These are phyloP conservation scores for Nakaseomyces bracarensis DNA, from an alignment of 1,139 yeast species.

Conservation along the genomic window DNA sequence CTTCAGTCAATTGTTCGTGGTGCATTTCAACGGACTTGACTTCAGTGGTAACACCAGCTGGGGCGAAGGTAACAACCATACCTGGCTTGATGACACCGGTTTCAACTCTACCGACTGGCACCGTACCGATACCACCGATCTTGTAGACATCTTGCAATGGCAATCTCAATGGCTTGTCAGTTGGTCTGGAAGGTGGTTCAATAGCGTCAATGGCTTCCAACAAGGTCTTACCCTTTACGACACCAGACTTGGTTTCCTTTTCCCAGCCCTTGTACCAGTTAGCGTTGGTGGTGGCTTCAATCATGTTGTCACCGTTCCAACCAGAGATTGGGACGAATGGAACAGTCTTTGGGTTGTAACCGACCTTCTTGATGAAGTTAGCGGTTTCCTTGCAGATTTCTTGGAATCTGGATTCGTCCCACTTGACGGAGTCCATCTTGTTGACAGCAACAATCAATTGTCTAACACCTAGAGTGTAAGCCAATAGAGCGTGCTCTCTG, in stretches of 20 bases:
- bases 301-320: conserved; percentile 94
- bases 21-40: conserved; percentile 93
- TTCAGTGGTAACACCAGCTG: conserved; percentile 89
- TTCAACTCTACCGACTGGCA: conserved; percentile 92
- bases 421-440: conserved; percentile 90
- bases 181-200: conserved; percentile 79
- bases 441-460: conserved; percentile 83
- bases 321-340: conserved; percentile 93
- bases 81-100: conserved; percentile 89
- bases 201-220: conserved; percentile 83
- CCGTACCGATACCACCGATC: conserved; percentile 91
- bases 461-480: conserved; percentile 97
- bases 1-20: conserved; percentile 79
- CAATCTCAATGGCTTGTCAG: conserved; percentile 85
- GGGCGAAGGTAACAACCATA: conserved; percentile 85
- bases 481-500: conserved; percentile 95
- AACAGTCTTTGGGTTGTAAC: conserved; percentile 88
- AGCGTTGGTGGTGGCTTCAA: conserved; percentile 73
- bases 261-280: conserved; percentile 92
- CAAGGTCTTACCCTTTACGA: conserved; percentile 73
- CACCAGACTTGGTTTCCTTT: conserved; percentile 78
- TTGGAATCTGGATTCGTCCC: conserved; percentile 74
- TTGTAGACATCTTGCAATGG: conserved; percentile 70
- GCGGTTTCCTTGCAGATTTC: conserved; percentile 79
- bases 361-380: conserved; percentile 87